These are phyloP conservation scores for Solanum peruvianum DNA, from an alignment of 257 asterid genomes.

Conservation along the genomic window DNA sequence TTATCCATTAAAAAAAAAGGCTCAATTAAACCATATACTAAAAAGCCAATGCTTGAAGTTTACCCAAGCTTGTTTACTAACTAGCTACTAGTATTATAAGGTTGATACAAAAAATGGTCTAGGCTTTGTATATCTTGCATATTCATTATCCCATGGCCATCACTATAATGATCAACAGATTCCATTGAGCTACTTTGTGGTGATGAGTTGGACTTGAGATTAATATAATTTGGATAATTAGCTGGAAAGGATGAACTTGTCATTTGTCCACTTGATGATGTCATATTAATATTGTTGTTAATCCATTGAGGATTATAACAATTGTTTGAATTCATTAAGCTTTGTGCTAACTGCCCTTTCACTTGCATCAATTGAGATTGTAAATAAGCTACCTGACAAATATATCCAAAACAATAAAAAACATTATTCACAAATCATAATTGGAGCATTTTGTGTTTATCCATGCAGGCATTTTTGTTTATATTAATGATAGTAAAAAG, in stretches of 20 bases:
- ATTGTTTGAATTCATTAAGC: slow-evolving; percentile 14
- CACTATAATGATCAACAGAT: background rate
- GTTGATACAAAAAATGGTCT: background rate
- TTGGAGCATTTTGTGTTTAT: background rate
- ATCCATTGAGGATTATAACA: background rate
- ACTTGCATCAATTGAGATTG: slow-evolving; percentile 77
- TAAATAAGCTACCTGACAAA: slow-evolving; percentile 52
- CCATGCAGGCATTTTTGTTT: background rate
- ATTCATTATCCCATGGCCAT: background rate
- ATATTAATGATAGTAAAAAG: background rate
- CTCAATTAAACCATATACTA: background rate
- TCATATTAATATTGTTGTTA: background rate
- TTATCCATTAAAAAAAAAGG: background rate
- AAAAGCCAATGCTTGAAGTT: background rate
- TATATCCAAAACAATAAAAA: background rate
- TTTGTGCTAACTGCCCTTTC: slow-evolving; percentile 58
- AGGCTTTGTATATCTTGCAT: background rate
- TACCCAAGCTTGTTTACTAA: background rate
- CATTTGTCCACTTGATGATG: background rate
- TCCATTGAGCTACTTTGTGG: background rate
- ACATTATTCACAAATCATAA: background rate
- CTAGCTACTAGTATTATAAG: background rate
- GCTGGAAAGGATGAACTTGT: background rate
- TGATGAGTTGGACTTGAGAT: slow-evolving; percentile 21
- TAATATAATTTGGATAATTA: background rate